Evolutionary conservation across 2,329 filamentous ascomycete species (phyloP), one percentile per base, ranked within the genome.

Genomic region (Microsporum canis): DNA sequence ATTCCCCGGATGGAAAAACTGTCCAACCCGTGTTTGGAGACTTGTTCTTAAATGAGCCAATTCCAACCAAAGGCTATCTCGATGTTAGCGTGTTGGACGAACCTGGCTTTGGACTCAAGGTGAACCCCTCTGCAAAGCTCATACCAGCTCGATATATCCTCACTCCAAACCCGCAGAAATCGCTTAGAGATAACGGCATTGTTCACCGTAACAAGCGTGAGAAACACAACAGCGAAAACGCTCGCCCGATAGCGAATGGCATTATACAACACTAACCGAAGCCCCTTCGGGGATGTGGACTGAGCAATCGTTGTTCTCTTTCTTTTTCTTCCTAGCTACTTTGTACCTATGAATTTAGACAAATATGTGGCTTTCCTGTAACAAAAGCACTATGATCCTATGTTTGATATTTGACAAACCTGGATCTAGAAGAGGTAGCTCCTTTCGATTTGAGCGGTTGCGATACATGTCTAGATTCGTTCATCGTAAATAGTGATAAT

Each of bases 21-120:
- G 91, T 96, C 17, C 78, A 92, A 64, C 91, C 91, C 1, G 91
- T 96, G 5, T 96, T 96, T 73, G 91, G 91, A 39, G 88, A 95
- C 68, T 79, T 96, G 58, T 96, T 96, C 76, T 70, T 88, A 39
- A 91, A 96, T 73, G 91, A 96, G 77, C 91, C 91, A 3, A 92
- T 96, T 63, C 91, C 91, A 1, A 84, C 80, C 10, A 86, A 90
- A 68, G 91, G 91, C 0, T 95, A 84, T 74, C 79, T 96, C 57
- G 88, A 90, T 64, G 82, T 90, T 3, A 84, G 84, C 17, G 84
- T 89, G 61, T 80, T 96, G 61, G 89, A 96, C 72, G 91, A 88
- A 79, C 91, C 91, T 3, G 91, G 91, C 0, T 96, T 96, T 70
- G 91, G 91, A 3, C 79, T 96, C 58, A 91, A 91, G 62, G 75